These are phyloP conservation scores for Dimargaris cristalligena DNA, from an alignment of 192 early-diverging fungal species.

Conservation along the genomic window DNA sequence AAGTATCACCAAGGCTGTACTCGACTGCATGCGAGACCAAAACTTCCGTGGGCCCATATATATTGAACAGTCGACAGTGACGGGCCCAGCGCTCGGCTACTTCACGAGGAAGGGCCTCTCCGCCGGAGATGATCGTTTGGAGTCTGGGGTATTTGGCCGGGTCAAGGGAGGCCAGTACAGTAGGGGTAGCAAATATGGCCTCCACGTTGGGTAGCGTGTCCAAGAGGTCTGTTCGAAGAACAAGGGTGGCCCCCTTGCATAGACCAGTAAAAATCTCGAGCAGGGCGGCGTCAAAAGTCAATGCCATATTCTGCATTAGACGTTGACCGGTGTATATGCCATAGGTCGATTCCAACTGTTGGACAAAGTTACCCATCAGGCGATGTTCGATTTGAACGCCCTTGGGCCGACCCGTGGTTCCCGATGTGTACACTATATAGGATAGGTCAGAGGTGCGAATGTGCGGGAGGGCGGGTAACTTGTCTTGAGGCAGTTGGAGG, in stretches of 20 bases:
- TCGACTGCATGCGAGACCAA: neutral
- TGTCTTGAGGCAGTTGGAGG: too few species aligned
- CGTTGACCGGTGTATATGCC: neutral
- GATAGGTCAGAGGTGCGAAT: neutral
- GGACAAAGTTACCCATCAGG: too few species aligned
- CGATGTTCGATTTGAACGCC: too few species aligned
- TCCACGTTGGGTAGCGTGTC: too few species aligned
- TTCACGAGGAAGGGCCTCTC: conserved; percentile 1
- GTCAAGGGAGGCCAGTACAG: too few species aligned
- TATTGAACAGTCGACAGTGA: neutral
- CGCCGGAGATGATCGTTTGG: neutral
- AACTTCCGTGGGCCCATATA: neutral
- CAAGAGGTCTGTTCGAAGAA: neutral
- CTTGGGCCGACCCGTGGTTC: conserved; percentile 4
- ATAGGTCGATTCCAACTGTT: too few species aligned
- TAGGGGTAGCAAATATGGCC: neutral
- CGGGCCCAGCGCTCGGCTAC: neutral
- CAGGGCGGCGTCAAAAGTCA: neutral
- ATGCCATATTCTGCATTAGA: neutral
- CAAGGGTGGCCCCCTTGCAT: conserved; percentile 4
- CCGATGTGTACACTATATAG: conserved; percentile 2
- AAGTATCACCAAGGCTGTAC: neutral
- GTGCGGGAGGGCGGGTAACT: neutral
- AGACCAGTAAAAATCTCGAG: neutral
- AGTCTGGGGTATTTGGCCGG: neutral